Evolutionary conservation across 148 eudicot species (phyloP).

Genomic region (Vaccinium macrocarpon): DNA sequence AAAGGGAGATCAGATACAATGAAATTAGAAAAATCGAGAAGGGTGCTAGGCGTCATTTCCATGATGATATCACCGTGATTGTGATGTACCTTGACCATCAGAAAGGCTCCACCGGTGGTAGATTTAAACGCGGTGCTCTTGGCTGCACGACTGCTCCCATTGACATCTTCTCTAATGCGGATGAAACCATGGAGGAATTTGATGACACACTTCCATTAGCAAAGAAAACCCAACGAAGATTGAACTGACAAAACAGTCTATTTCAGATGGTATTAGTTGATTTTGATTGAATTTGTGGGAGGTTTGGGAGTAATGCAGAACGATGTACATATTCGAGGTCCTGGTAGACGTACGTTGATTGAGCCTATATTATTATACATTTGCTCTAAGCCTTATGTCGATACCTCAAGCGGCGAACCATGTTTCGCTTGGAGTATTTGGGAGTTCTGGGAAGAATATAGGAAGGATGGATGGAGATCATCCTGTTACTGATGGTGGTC

Average conservation of each 20-base stretch:
- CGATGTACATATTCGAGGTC: background rate
- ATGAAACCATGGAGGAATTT: slow-evolving; percentile 16
- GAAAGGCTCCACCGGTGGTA: slow-evolving; percentile 1
- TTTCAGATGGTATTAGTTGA: background rate
- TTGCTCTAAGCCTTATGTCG: background rate
- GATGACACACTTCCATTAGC: background rate
- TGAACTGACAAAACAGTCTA: background rate
- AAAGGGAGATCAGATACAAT: slow-evolving; percentile 44
- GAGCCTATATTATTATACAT: background rate
- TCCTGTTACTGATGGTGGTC: background rate
- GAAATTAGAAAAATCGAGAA: slow-evolving; percentile 44
- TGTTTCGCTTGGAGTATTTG: background rate
- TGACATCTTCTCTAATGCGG: slow-evolving; percentile 31
- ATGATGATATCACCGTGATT: slow-evolving; percentile 53
- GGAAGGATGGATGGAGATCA: background rate
- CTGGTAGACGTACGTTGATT: background rate
- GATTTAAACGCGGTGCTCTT: slow-evolving; percentile 20
- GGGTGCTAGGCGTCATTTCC: slow-evolving; percentile 50
- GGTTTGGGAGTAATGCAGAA: background rate
- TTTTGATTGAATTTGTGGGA: background rate
- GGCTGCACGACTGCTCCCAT: slow-evolving; percentile 41
- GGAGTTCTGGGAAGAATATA: background rate
- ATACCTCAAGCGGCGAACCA: background rate
- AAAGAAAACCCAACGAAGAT: slow-evolving; percentile 4
- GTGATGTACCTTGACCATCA: slow-evolving; percentile 48